Percentiles rank a stretch among this genome's conserved stretches.
Evolutionary conservation across 345 rosid genomes (phyloP).

Genomic region (Microthlaspi erraticum): DNA sequence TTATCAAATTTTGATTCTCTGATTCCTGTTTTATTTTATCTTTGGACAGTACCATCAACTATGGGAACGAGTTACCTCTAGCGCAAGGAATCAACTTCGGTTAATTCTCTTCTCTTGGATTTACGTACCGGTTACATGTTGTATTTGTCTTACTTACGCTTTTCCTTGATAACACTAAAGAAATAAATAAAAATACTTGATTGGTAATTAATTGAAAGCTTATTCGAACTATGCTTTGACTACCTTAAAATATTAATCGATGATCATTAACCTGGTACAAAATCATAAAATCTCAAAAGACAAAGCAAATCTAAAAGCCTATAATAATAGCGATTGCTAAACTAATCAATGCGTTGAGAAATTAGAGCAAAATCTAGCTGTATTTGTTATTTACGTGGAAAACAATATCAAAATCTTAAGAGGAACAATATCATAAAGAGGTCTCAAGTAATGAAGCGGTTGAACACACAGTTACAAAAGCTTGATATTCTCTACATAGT

Average conservation of each 20-base stretch:
- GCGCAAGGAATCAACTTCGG: slow-evolving; percentile 99
- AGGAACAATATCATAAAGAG: not conserved
- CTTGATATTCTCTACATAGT: too few relatives aligned
- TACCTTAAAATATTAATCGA: too few relatives aligned
- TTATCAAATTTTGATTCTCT: not conserved
- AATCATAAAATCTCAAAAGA: too few relatives aligned
- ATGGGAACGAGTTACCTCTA: slow-evolving; percentile 88
- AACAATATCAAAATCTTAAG: not conserved
- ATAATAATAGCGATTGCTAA: too few relatives aligned
- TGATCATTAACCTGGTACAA: too few relatives aligned
- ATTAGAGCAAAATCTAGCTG: too few relatives aligned
- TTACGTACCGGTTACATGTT: slow-evolving; percentile 1
- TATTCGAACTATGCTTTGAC: not conserved
- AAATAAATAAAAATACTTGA: not conserved
- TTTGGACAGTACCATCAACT: slow-evolving; percentile 80
- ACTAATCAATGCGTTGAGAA: too few relatives aligned
- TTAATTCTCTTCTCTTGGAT: slow-evolving; percentile 36
- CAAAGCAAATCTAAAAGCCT: too few relatives aligned
- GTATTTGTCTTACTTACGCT: not conserved
- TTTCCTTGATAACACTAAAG: not conserved
- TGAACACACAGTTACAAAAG: too few relatives aligned
- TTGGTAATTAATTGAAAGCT: not conserved
- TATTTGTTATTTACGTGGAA: too few relatives aligned
- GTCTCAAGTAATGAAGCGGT: not conserved
- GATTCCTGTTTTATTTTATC: not conserved